Conservation (phyloP, 495 filamentous ascomycete genomes). For the Gamarada debralockiae region DNA sequence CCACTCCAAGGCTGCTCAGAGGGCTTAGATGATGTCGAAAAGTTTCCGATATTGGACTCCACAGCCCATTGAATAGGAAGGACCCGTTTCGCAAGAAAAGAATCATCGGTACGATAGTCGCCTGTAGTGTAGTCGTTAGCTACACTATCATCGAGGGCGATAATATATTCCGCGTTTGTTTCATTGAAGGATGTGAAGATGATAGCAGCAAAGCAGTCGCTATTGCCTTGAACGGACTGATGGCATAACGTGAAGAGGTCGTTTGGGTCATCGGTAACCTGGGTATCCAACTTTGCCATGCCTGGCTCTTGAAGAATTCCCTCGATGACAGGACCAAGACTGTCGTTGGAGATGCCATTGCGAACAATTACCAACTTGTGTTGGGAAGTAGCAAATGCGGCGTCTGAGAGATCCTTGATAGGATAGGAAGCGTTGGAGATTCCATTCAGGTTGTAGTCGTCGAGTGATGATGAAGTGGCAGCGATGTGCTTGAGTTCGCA, state of each 20-base stretch:
- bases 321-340: conserved; percentile 8
- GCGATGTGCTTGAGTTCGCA: conserved; percentile 12
- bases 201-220: conserved; percentile 21
- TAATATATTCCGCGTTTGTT: conserved; percentile 17
- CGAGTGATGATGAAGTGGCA: background rate
- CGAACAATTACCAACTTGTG: conserved; percentile 17
- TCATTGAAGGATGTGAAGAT: conserved; percentile 16
- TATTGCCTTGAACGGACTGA: conserved; percentile 9
- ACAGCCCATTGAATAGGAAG: conserved; percentile 17
- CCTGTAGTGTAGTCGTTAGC: background rate
- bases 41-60: conserved; percentile 13
- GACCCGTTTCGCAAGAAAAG: background rate
- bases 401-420: conserved; percentile 9
- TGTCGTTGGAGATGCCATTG: conserved; percentile 16
- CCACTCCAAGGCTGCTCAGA: conserved; percentile 15
- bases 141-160: conserved; percentile 13
- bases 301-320: conserved; percentile 8
- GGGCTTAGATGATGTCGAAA: conserved; percentile 7
- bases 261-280: conserved; percentile 5
- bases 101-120: conserved; percentile 5
- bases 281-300: background rate
- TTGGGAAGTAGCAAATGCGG: background rate
- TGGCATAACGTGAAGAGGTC: conserved; percentile 18
- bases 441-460: background rate
- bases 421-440: conserved; percentile 7